Evolutionary conservation across 768 basidiomycete species (phyloP).

Genomic region (Exidia glandulosa): DNA sequence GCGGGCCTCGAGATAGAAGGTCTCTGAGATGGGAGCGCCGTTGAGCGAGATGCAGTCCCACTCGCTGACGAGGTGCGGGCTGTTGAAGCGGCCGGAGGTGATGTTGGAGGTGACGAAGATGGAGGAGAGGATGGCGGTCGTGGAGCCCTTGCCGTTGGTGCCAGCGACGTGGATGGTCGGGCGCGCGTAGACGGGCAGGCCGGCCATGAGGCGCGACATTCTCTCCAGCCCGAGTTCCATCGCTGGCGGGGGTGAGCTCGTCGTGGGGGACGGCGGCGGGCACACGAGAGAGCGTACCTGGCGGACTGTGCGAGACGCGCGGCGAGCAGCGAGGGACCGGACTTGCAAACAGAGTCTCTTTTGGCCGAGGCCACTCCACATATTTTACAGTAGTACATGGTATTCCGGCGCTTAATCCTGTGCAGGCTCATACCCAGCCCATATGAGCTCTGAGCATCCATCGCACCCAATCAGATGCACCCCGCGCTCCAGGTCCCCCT

Average conservation of each 20-base stretch:
- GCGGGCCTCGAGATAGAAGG: conserved; percentile 37
- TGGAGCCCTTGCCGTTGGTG: conserved; percentile 96
- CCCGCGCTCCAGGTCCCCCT: conserved; percentile 54
- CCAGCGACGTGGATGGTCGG: conserved; percentile 89
- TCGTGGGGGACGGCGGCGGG: background rate
- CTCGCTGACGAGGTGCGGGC: conserved; percentile 75
- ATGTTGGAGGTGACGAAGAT: conserved; percentile 50
- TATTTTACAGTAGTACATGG: too few species aligned
- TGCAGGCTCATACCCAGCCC: conserved; percentile 69
- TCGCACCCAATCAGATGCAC: conserved; percentile 61
- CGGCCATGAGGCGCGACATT: conserved; percentile 37
- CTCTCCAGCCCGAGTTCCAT: conserved; percentile 61
- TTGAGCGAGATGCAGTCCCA: conserved; percentile 69
- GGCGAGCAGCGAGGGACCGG: too few species aligned
- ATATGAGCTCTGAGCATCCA: conserved; percentile 71
- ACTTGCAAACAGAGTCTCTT: too few species aligned
- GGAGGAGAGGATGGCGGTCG: conserved; percentile 71
- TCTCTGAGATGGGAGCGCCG: conserved; percentile 36
- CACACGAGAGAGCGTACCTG: too few species aligned
- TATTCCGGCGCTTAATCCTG: conserved; percentile 12
- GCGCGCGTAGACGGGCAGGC: conserved; percentile 52
- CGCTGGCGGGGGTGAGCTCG: too few species aligned
- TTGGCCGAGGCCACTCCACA: too few species aligned
- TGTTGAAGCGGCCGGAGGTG: conserved; percentile 77
- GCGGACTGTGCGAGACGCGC: too few species aligned